Evolutionary conservation across 2,329 filamentous ascomycete genomes (phyloP).

Genomic region (Erysiphe neolycopersici): DNA sequence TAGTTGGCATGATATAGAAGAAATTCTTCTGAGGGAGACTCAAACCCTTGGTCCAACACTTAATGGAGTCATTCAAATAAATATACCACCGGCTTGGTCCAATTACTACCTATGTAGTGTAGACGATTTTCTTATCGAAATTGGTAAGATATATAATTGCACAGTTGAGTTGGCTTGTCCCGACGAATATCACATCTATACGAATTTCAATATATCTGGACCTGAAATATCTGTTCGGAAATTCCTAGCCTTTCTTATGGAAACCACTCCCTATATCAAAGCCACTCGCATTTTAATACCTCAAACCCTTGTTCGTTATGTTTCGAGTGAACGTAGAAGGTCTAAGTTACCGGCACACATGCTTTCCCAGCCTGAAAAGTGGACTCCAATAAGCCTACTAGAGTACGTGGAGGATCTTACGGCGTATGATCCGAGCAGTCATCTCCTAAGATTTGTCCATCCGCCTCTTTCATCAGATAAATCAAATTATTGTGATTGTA

Average conservation of each 20-base stretch:
- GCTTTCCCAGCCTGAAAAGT: slow-evolving; percentile 5
- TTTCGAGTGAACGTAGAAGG: not conserved
- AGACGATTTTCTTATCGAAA: slow-evolving; percentile 7
- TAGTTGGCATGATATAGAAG: not conserved
- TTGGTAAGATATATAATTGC: slow-evolving; percentile 5
- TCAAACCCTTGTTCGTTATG: not conserved
- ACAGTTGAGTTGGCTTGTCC: slow-evolving; percentile 3
- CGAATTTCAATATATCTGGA: slow-evolving; percentile 7
- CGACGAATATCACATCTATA: not conserved
- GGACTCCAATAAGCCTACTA: slow-evolving; percentile 15
- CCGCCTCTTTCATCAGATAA: not conserved
- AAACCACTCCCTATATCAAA: slow-evolving; percentile 2
- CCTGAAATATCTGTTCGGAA: slow-evolving; percentile 4
- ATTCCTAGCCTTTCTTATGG: slow-evolving; percentile 4
- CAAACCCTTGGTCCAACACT: slow-evolving; percentile 5
- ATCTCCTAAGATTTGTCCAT: slow-evolving; percentile 2
- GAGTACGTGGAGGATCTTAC: slow-evolving; percentile 17
- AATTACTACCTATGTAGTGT: slow-evolving; percentile 3
- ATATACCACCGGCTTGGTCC: slow-evolving; percentile 2
- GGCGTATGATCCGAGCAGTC: slow-evolving; percentile 1
- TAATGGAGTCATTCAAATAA: slow-evolving; percentile 4
- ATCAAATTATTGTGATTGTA: not conserved
- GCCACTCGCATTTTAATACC: not conserved
- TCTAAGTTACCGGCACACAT: slow-evolving; percentile 3
- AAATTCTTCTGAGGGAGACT: slow-evolving; percentile 1